Percentiles rank a stretch among this genome's conserved stretches.
phyloP scores from a whole-genome alignment of 352 stramenopile species.

The Globisporangium barbulae region DNA sequence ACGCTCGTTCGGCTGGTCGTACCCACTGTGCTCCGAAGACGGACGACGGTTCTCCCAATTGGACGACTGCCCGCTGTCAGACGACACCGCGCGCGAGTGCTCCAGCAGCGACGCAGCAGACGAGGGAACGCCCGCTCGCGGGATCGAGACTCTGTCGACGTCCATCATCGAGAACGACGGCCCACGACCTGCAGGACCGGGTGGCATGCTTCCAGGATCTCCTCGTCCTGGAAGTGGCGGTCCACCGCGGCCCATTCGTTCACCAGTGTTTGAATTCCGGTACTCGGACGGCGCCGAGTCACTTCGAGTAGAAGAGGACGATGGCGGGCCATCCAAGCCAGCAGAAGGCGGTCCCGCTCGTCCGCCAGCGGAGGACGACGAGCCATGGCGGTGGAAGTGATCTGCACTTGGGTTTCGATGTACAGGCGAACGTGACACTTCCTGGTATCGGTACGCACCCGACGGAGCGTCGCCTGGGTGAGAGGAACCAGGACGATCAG shows the following conservation, averaged over 20 bases:
- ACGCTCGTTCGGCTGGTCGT: slow-evolving; percentile 3
- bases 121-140: slow-evolving; percentile 10
- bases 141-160: slow-evolving; percentile 46
- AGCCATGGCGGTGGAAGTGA: slow-evolving; percentile 3
- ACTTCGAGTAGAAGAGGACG: neutral
- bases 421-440: neutral
- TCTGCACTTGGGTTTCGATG: slow-evolving; percentile 4
- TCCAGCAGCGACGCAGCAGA: slow-evolving; percentile 11
- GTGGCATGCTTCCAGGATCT: neutral
- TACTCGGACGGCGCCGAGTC: slow-evolving; percentile 1
- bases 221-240: neutral
- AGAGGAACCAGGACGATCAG: neutral
- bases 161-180: slow-evolving; percentile 65
- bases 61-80: slow-evolving; percentile 1
- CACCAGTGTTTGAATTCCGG: neutral
- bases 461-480: neutral
- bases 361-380: neutral
- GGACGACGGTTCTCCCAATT: slow-evolving; percentile 4
- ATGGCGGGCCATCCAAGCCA: neutral
- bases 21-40: neutral
- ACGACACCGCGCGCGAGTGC: slow-evolving; percentile 10
- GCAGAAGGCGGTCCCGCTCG: neutral
- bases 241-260: neutral
- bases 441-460: slow-evolving; percentile 13
- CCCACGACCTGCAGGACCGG: slow-evolving; percentile 14